These are phyloP conservation scores for Pseudomonodictys pantanalensis DNA, from an alignment of 495 filamentous ascomycete genomes.

Conservation along the genomic window DNA sequence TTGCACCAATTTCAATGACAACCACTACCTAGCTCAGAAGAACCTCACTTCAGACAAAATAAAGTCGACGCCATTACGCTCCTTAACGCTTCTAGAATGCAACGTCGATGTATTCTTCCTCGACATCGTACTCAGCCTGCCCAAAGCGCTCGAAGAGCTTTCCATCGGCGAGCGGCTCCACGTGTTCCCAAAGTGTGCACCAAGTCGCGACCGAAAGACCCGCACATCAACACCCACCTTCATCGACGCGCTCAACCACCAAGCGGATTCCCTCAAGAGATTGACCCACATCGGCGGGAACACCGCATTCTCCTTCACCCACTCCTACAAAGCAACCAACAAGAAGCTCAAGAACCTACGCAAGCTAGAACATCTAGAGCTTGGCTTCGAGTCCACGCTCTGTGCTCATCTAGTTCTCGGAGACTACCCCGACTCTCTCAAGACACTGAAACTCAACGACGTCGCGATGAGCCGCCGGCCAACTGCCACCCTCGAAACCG, in stretches of 20 bases:
- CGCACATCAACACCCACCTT: conserved; percentile 11
- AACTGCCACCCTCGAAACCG: background rate
- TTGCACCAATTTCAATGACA: conserved; percentile 18
- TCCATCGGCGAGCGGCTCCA: conserved; percentile 23
- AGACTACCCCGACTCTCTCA: conserved; percentile 9
- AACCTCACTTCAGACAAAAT: conserved; percentile 4
- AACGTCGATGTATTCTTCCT: conserved; percentile 26
- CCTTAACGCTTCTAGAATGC: conserved; percentile 28
- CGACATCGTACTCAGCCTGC: conserved; percentile 11
- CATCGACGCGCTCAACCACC: conserved; percentile 10
- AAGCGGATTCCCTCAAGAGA: conserved; percentile 23
- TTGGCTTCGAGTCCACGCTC: conserved; percentile 15
- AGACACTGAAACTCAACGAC: conserved; percentile 12
- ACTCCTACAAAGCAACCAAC: background rate
- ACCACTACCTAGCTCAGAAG: background rate
- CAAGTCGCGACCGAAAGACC: background rate
- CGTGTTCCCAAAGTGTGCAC: conserved; percentile 8
- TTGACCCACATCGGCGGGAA: conserved; percentile 16
- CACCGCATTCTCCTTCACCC: background rate
- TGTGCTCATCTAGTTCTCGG: background rate
- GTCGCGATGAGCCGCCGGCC: background rate
- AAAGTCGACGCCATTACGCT: conserved; percentile 17
- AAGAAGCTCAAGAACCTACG: conserved; percentile 1
- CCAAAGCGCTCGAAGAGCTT: conserved; percentile 26
- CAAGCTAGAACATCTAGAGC: conserved; percentile 9